A percentile compares a stretch with the other conserved stretches of the same genome.
These are phyloP conservation scores for Ganoderma meredithae DNA, from an alignment of 1,284 basidiomycete species.

Conservation along the genomic window DNA sequence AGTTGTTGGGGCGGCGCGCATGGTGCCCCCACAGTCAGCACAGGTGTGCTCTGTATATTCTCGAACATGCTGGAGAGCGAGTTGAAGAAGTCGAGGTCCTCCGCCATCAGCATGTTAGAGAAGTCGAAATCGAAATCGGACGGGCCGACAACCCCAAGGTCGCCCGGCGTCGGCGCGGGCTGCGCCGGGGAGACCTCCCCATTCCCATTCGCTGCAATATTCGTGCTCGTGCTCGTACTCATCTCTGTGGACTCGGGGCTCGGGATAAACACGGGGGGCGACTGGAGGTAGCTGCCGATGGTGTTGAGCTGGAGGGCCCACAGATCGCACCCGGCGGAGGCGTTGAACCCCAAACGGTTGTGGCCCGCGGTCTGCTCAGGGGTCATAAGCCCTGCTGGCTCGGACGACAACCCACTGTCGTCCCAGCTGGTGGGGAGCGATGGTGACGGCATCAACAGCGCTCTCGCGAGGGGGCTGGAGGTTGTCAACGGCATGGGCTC, in stretches of 20 bases:
- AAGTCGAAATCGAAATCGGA: not conserved
- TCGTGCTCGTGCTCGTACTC: no score
- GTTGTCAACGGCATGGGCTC: not conserved
- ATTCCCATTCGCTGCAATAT: not conserved
- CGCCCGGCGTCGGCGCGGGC: not conserved
- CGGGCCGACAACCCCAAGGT: not conserved
- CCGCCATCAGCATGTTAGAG: not conserved
- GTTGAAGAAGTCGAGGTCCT: not conserved
- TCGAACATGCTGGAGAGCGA: conserved; percentile 11
- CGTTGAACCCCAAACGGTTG: not conserved
- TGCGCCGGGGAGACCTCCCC: not conserved
- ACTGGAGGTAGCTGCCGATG: not conserved
- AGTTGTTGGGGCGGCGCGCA: no score
- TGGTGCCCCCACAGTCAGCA: not conserved
- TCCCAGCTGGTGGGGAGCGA: not conserved
- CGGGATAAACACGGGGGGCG: not conserved
- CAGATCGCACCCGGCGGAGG: not conserved
- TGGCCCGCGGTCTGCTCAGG: not conserved
- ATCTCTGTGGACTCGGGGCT: not conserved
- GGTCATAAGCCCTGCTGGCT: not conserved
- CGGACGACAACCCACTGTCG: not conserved
- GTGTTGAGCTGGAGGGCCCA: conserved; percentile 5
- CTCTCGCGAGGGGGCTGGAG: not conserved
- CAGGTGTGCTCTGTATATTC: not conserved
- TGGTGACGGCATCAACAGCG: not conserved